These are phyloP conservation scores for Phaffia tasmanica DNA, from an alignment of 768 basidiomycete genomes.

Conservation along the genomic window DNA sequence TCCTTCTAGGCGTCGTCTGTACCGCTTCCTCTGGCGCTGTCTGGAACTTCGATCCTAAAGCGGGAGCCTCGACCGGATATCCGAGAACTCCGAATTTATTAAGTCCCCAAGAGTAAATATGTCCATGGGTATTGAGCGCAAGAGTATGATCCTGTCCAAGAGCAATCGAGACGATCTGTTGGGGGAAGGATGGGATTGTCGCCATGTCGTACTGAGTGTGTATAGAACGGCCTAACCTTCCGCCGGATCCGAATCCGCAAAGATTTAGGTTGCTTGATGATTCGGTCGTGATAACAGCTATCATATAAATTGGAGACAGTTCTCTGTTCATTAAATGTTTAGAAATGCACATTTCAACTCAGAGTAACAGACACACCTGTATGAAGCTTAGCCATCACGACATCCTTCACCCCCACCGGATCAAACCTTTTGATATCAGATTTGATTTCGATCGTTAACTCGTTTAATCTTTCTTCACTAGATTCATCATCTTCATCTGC, in stretches of 20 bases:
- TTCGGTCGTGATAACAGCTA: constrained; percentile 62
- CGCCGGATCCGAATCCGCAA: constrained; percentile 82
- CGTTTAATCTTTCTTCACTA: constrained; percentile 31
- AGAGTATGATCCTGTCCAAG: constrained; percentile 92
- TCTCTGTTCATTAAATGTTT: too few relatives aligned
- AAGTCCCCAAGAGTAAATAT: constrained; percentile 75
- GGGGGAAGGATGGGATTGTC: constrained; percentile 50
- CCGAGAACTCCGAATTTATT: constrained; percentile 84
- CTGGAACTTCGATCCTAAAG: constrained; percentile 29
- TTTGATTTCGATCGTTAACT: constrained; percentile 10
- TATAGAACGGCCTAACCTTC: constrained; percentile 62
- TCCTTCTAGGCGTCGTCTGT: constrained; percentile 62
- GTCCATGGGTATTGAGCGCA: constrained; percentile 64
- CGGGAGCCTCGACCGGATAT: constrained; percentile 55
- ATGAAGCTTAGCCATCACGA: constrained; percentile 78
- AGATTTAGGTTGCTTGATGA: constrained; percentile 58
- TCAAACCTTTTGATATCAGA: constrained; percentile 46
- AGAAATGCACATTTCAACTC: not conserved
- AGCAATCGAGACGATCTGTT: constrained; percentile 55
- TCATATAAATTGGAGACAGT: constrained; percentile 1
- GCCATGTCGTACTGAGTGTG: constrained; percentile 68
- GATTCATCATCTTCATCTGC: constrained; percentile 21
- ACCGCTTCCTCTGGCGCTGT: constrained; percentile 55
- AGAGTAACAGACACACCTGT: constrained; percentile 48
- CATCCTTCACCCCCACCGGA: constrained; percentile 52